These are phyloP conservation scores for Pleurotus platypus DNA, from an alignment of 768 basidiomycete genomes.

Conservation along the genomic window DNA sequence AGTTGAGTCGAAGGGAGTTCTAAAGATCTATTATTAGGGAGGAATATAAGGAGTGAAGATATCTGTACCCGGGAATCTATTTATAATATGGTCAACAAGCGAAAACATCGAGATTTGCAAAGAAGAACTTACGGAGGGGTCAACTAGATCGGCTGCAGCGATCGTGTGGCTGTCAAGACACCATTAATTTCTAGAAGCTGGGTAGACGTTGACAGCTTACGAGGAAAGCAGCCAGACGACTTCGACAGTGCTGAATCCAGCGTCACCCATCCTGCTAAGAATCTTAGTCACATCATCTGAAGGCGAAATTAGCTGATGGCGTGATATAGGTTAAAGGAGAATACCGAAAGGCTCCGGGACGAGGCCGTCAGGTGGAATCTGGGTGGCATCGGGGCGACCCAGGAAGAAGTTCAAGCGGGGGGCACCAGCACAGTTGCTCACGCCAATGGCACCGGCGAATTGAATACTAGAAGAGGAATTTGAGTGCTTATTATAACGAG, in stretches of 20 bases:
- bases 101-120: background rate
- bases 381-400: conserved; percentile 30
- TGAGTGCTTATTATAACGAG: background rate
- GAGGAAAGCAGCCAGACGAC: conserved; percentile 34
- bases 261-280: conserved; percentile 24
- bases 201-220: conserved; percentile 9
- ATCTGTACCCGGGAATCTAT: conserved; percentile 11
- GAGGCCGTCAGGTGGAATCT: conserved; percentile 24
- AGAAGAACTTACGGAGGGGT: conserved; percentile 14
- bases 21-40: background rate
- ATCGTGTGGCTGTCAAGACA: conserved; percentile 16
- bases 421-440: conserved; percentile 41
- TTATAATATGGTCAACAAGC: too few relatives aligned
- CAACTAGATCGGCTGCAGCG: conserved; percentile 30
- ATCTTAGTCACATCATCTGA: background rate
- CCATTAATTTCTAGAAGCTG: too few relatives aligned
- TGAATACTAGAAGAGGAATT: conserved; percentile 30
- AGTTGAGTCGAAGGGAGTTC: conserved; percentile 21
- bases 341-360: conserved; percentile 26
- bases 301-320: background rate
- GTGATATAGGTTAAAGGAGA: background rate
- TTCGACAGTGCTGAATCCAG: conserved; percentile 31
- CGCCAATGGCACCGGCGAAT: conserved; percentile 40
- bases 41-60: too few relatives aligned
- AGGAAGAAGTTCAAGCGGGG: conserved; percentile 37